Conservation (phyloP, 2,329 filamentous ascomycete genomes). For the Aspergillus fumigatiaffinis region DNA sequence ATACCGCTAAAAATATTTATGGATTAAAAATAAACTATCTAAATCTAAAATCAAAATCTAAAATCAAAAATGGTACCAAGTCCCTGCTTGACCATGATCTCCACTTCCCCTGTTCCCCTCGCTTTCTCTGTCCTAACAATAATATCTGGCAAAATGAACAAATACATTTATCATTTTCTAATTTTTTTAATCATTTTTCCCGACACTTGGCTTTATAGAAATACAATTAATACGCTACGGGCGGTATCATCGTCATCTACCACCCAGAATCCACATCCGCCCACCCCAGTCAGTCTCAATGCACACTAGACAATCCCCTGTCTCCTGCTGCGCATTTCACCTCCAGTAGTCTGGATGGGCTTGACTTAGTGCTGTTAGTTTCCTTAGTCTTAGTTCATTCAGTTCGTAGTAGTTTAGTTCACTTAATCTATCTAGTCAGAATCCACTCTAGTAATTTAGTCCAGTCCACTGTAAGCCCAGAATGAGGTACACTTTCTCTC, state of each 20-base stretch:
- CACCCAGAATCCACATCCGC: slow-evolving; percentile 8
- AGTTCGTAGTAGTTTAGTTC: neutral
- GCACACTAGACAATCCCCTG: slow-evolving; percentile 12
- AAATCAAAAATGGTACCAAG: neutral
- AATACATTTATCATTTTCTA: neutral
- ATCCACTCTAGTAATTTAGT: neutral
- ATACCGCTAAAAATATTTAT: neutral
- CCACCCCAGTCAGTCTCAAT: slow-evolving; percentile 18
- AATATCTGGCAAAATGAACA: neutral
- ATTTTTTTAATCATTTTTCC: neutral
- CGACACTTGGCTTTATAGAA: neutral
- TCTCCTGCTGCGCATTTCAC: slow-evolving; percentile 12
- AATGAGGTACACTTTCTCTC: slow-evolving; percentile 13
- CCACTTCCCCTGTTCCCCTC: neutral
- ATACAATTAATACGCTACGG: slow-evolving; percentile 8
- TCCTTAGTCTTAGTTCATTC: slow-evolving; percentile 19
- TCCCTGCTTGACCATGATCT: neutral
- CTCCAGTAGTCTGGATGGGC: slow-evolving; percentile 18
- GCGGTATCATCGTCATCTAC: slow-evolving; percentile 15
- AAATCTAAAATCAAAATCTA: neutral
- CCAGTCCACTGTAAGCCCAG: slow-evolving; percentile 14
- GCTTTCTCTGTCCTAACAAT: neutral
- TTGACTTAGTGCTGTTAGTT: slow-evolving; percentile 13
- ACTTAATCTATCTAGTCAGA: neutral
- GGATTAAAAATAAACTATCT: neutral